Evolutionary conservation across 371 early-diverging fungal species (phyloP).

Genomic region (Mortierella sp.): DNA sequence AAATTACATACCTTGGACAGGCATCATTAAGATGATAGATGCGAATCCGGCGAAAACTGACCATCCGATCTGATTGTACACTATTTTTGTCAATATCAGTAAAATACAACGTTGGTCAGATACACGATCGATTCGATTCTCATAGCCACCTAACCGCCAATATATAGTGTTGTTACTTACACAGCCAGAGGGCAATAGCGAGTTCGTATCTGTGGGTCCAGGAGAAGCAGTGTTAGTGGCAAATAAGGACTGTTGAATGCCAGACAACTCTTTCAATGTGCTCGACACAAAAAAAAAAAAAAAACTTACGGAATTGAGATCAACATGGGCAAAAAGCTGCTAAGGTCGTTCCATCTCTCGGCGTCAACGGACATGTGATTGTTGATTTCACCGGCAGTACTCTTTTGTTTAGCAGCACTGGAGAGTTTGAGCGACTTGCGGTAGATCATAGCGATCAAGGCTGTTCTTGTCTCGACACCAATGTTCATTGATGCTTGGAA

Average conservation of each 20-base stretch:
- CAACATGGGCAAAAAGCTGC: slow-evolving; percentile 59
- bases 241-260: not conserved
- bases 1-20: slow-evolving; percentile 55
- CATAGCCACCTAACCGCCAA: no score
- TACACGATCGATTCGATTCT: not conserved
- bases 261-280: no score
- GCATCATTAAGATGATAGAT: slow-evolving; percentile 62
- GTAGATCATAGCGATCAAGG: slow-evolving; percentile 67
- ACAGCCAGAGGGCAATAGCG: slow-evolving; percentile 58
- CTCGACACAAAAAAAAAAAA: no score
- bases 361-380: slow-evolving; percentile 88
- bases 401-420: slow-evolving; percentile 60
- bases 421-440: slow-evolving; percentile 70
- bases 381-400: slow-evolving; percentile 78
- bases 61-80: slow-evolving; percentile 67
- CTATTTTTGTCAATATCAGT: slow-evolving; percentile 8
- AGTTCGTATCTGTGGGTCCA: slow-evolving; percentile 59
- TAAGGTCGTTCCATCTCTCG: slow-evolving; percentile 53
- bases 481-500: slow-evolving; percentile 53
- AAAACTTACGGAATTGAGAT: slow-evolving; percentile 27
- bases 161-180: slow-evolving; percentile 9
- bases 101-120: not conserved
- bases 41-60: slow-evolving; percentile 66
- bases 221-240: slow-evolving; percentile 19
- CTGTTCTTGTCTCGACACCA: slow-evolving; percentile 62